phyloP scores from a whole-genome alignment of 2,329 filamentous ascomycete genomes.

The Aspergillus arachidicola region DNA sequence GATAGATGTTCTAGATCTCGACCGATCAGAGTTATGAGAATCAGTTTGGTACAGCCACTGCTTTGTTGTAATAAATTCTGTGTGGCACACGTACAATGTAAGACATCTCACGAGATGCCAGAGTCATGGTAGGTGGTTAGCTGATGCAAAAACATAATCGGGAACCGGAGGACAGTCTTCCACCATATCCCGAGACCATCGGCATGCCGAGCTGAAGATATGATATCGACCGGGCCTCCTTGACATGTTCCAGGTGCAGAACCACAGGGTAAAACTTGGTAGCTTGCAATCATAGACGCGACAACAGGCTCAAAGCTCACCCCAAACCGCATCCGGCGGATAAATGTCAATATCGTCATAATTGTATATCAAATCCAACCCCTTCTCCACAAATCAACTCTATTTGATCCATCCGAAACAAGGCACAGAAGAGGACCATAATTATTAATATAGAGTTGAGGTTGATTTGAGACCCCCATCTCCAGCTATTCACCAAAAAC shows the following conservation, averaged over 20 bases:
- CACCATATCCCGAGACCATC: slow-evolving; percentile 2
- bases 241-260: neutral
- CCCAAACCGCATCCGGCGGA: neutral
- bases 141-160: neutral
- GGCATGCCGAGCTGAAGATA: slow-evolving; percentile 14
- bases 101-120: neutral
- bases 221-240: slow-evolving; percentile 2
- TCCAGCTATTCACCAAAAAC: neutral
- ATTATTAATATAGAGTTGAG: neutral
- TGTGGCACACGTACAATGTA: neutral
- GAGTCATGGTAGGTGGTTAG: neutral
- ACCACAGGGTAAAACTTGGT: neutral
- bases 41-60: neutral
- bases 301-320: neutral
- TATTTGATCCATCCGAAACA: neutral
- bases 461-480: neutral
- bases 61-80: neutral
- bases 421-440: neutral
- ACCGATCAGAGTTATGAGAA: neutral
- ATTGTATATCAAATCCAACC: neutral
- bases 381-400: neutral
- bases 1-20: neutral
- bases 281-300: neutral
- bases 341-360: neutral
- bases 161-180: slow-evolving; percentile 3